Base-by-base conservation (phyloP, 257 asterid genomes). In the Solanum raphanifolium region DNA sequence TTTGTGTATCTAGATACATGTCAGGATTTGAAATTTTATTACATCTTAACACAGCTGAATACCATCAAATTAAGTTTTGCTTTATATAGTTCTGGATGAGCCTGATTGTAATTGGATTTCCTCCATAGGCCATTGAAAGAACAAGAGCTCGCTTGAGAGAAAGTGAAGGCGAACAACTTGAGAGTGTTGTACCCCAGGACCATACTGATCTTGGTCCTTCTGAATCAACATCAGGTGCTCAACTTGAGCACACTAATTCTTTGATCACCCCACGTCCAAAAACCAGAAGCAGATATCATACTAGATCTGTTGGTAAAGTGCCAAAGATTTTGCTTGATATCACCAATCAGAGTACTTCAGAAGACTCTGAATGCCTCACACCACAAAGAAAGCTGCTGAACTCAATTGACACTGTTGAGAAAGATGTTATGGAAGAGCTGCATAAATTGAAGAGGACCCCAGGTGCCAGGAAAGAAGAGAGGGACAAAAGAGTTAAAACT, bases 361-460 rank as follows among this genome's bases (percentile, higher is more conserved):
- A 86, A 86, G 94, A 91, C 25, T 88, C 92, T 25, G 89, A 88
- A 32, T 91, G 88, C 87, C 78, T 91, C 69, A 95, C 98, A 9
- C 98, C 98, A 8, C 94, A 95, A 83, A 91, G 90, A 92, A 95
- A 91, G 90, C 94, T 95, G 36, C 87, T 95, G 90, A 90, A 93
- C 90, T 93, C 94, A 83, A 94, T 96, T 20, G 98, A 96, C 74
- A 88, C 91, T 5, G 96, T 93, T 7, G 98, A 96, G 87, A 93
- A 90, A 87, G 98, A 90, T 84, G 95, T 96, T 58, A 91, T 90
- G 94, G 96, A 94, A 68, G 98, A 96, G 88, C 93, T 95, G 39
- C 91, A 84, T 6, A 94, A 92, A 87, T 87, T 93, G 58, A 94
- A 91, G 94, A 91, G 94, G 89, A 92, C 95, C 16, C 98, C 98